A percentile compares a stretch with the other conserved stretches of the same genome.
phyloP scores from a whole-genome alignment of 2,329 filamentous ascomycete genomes.

The Tolypocladium tropicale region DNA sequence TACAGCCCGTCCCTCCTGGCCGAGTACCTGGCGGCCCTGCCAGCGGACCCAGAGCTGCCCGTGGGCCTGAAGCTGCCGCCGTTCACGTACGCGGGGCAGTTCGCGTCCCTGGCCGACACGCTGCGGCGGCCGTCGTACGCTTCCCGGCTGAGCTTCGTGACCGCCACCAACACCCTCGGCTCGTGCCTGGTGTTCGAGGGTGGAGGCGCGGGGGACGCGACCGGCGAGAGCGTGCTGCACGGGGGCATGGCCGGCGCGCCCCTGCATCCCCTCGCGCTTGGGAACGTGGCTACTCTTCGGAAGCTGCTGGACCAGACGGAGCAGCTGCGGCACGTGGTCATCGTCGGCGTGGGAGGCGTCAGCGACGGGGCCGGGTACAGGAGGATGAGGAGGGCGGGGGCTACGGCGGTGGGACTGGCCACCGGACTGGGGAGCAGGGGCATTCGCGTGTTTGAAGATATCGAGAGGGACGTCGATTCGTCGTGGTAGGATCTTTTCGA shows the following conservation, averaged over 20 bases:
- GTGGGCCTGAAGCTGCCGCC: constrained; percentile 66
- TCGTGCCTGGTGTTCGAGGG: constrained; percentile 52
- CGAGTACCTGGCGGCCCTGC: constrained; percentile 43
- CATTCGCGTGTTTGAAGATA: constrained; percentile 49
- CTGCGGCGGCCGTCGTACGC: constrained; percentile 32
- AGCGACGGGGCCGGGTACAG: constrained; percentile 49
- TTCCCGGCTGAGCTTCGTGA: constrained; percentile 51
- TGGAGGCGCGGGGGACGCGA: constrained; percentile 23
- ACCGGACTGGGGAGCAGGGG: constrained; percentile 59
- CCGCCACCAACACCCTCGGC: constrained; percentile 63
- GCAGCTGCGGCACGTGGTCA: constrained; percentile 39
- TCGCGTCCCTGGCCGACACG: constrained; percentile 41
- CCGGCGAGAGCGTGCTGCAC: constrained; percentile 30
- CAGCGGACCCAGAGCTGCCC: constrained; percentile 23
- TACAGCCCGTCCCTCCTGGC: constrained; percentile 42
- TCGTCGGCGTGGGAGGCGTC: constrained; percentile 68
- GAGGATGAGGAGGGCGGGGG: constrained; percentile 59
- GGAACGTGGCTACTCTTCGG: constrained; percentile 63
- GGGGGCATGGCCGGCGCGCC: constrained; percentile 65
- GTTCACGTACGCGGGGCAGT: constrained; percentile 62
- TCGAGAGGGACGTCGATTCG: constrained; percentile 22
- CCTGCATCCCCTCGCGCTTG: constrained; percentile 62
- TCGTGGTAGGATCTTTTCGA: constrained; percentile 7
- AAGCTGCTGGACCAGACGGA: constrained; percentile 41
- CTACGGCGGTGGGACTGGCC: constrained; percentile 55